Evolutionary conservation across 306 rosid species (phyloP), one percentile per base, ranked within the genome.

Genomic region (Vachellia pachyceras): DNA sequence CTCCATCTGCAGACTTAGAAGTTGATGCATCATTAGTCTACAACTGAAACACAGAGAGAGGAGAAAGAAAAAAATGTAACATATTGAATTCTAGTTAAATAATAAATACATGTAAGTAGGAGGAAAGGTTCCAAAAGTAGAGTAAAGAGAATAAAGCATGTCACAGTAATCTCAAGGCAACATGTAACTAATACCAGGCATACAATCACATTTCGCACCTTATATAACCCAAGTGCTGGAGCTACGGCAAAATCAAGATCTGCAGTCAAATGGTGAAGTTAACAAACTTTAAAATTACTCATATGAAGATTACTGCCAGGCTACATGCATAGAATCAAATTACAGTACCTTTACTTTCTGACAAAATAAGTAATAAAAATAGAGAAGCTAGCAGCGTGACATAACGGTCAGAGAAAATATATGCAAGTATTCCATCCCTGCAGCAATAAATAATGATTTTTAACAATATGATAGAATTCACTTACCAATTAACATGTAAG

Each of bases 371-470:
- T 80, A 94, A 77, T 70, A 94, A 78, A 86, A 86, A 90, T 44
- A 88, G 82, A 49, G 89, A 90, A 82, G 91, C 86, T 40, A 90
- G 80, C 87, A 85, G 65, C 70, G 86, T 79, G 85, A 20, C 86
- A 69, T 72, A 84, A 88, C 85, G 85, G 80, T 89, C 90, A 13
- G 90, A 85, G 80, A 84, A 86, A 83, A 84, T 75, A 79, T 73
- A 69, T 11, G 87, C 86, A 81, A 88, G 84, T 75, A 91, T 76
- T 82, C 95, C 97, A 79, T 67, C 49, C 91, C 98, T 94, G 91
- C 85, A 85, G 60, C 72, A 68, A 52, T 73, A 42, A 72, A 76
- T 61, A 73, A 67, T 46, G 52, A 47, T 45, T 72, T n/a, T 57
- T 29, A 79, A 79, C 77, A 64, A 4, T 70, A 47, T 5, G 49